Base-by-base conservation (phyloP, 2,329 filamentous ascomycete genomes). In the Ophiocordyceps camponoti-leonardi region DNA sequence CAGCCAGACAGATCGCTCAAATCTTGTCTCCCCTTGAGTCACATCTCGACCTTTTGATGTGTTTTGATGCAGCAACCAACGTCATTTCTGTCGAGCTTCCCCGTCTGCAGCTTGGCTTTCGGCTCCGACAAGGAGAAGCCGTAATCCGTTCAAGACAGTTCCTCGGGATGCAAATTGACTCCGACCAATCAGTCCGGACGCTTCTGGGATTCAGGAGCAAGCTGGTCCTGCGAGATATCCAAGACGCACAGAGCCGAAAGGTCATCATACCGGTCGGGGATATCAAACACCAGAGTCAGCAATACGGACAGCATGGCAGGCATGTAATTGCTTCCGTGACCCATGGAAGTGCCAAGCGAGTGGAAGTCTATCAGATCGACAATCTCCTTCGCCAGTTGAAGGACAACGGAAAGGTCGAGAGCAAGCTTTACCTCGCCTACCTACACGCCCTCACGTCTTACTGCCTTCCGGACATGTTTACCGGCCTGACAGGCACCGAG, bases 361-460 rank as follows among this genome's bases (percentile, higher is more conserved):
- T 59, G 6, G 67, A 75, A 42, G 50, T 58, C 0, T 81, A 73
- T 49, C 51, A 55, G 0, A 53, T 82, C 0, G 71, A 81, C 48
- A 42, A 50, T 0, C 56, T 56, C 1, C 64, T 82, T 0, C 67
- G 73, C 0, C 60, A 68, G 3, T 52, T 83, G 0, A 48, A 63
- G 0, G 71, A 73, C 18, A 72, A 68, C 49, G 69, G 68, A 0
- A 69, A 59, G 13, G 42, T 77, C 0, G 62, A 67, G 12, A 73
- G 71, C 54, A 73, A 70, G 44, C 57, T 82, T 0, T 64, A 67
- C 18, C 57, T 75, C 0, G 60, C 61, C 10, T 70, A 71, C 26
- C 54, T 80, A 0, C 74, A 80, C 49, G 73, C 68, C 0, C 46
- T 76, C 0, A 79, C 75, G 0, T 72, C 73, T 0, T 64, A 66